These are phyloP conservation scores for Chlamydomonas reinhardtii DNA, from an alignment of 163 green algal species.

Conservation along the genomic window DNA sequence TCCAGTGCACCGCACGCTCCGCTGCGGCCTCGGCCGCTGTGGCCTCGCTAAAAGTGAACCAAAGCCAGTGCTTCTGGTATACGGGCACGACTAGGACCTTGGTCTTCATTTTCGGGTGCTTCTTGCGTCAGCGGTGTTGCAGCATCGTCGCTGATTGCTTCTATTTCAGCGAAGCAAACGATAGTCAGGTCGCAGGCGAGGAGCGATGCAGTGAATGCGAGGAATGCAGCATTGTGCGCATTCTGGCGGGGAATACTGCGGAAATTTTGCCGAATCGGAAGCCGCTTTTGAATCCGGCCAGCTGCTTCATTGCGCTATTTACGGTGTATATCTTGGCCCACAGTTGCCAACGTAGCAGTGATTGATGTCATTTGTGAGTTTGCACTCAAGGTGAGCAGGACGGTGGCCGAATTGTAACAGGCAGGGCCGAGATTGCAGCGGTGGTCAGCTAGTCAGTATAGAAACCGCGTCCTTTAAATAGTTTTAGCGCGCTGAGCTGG, in stretches of 20 bases:
- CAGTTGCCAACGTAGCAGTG: too few species aligned
- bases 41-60: neutral
- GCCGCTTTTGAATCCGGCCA: too few species aligned
- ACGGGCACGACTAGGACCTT: constrained; percentile 43
- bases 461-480: too few species aligned
- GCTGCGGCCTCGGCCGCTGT: neutral
- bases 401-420: too few species aligned
- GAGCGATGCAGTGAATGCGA: neutral
- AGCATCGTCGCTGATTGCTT: neutral
- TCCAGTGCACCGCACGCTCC: constrained; percentile 19
- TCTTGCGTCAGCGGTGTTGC: neutral
- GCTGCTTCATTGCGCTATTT: too few species aligned
- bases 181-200: neutral
- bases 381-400: too few species aligned
- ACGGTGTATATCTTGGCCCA: too few species aligned
- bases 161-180: neutral
- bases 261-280: neutral
- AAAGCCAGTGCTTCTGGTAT: constrained; percentile 35
- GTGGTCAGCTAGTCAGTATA: too few species aligned
- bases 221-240: neutral
- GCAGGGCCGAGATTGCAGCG: too few species aligned
- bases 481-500: too few species aligned
- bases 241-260: neutral
- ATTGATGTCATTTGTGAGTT: too few species aligned
- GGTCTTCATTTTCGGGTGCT: neutral